Evolutionary conservation across 352 stramenopile species (phyloP).

Genomic region (Chrysophaeum taylorii): DNA sequence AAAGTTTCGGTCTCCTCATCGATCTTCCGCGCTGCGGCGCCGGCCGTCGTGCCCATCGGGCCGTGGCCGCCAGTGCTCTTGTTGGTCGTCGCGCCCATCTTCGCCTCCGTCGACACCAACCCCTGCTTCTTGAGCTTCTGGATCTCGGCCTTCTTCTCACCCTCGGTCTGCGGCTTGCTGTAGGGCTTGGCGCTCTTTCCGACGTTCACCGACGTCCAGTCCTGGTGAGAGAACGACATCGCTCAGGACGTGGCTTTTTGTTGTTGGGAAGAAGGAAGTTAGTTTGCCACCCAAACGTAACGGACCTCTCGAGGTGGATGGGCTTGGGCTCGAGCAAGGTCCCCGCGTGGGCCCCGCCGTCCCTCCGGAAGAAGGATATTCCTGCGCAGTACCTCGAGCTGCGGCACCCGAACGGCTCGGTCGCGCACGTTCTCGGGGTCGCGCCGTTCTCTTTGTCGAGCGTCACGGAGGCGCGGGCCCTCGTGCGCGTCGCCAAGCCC

Average conservation of each 20-base stretch:
- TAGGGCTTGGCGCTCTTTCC: constrained; percentile 20
- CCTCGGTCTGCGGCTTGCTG: neutral
- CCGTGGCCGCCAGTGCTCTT: neutral
- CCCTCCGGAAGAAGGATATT: neutral
- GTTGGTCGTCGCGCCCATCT: neutral
- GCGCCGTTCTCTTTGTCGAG: neutral
- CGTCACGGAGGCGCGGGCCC: neutral
- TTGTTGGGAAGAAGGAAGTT: too few relatives aligned
- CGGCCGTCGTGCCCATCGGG: constrained; percentile 2
- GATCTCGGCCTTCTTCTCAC: neutral
- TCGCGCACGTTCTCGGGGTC: constrained; percentile 7
- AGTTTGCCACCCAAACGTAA: too few relatives aligned
- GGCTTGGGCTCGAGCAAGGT: too few relatives aligned
- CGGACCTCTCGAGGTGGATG: too few relatives aligned
- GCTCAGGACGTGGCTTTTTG: too few relatives aligned
- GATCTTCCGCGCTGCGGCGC: constrained; percentile 9
- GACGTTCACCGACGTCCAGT: constrained; percentile 53
- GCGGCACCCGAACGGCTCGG: neutral
- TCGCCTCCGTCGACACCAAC: neutral
- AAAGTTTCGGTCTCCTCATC: constrained; percentile 12
- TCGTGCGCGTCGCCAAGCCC: neutral
- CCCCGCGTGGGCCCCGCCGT: neutral
- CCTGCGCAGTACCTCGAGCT: neutral
- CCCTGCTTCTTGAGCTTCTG: neutral
- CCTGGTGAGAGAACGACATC: too few relatives aligned